These are phyloP conservation scores for Phialocephala subalpina DNA, from an alignment of 2,329 filamentous ascomycete species.

Conservation along the genomic window DNA sequence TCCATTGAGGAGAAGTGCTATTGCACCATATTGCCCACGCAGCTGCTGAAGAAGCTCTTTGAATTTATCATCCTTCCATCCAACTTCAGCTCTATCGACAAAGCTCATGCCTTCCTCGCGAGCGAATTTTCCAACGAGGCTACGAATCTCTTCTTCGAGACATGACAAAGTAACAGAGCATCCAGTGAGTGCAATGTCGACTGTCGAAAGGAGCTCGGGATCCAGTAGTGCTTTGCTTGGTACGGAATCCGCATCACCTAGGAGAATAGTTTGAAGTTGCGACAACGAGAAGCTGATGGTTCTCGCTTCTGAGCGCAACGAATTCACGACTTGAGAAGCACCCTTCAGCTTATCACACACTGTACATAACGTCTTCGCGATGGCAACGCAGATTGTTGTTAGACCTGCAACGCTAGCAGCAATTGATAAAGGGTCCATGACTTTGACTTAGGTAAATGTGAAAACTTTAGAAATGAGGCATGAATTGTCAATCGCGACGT, in stretches of 20 bases:
- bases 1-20: neutral
- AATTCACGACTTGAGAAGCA: neutral
- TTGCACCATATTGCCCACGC: neutral
- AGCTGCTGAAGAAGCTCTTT: neutral
- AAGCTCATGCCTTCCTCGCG: neutral
- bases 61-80: neutral
- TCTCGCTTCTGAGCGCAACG: slow-evolving; percentile 1
- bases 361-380: neutral
- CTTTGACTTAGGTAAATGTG: neutral
- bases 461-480: neutral
- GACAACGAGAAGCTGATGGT: slow-evolving; percentile 1
- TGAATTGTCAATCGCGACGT: neutral
- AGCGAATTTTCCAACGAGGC: neutral
- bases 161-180: slow-evolving; percentile 9
- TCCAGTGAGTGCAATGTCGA: slow-evolving; percentile 3
- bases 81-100: neutral
- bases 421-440: slow-evolving; percentile 7
- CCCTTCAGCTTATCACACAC: neutral
- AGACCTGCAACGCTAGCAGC: slow-evolving; percentile 7
- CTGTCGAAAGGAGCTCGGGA: neutral
- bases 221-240: neutral
- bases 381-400: neutral
- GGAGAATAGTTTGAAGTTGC: slow-evolving; percentile 7
- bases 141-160: slow-evolving; percentile 2
- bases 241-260: neutral